Conservation (phyloP, 805 yeast species). For the Candida patagonica region DNA sequence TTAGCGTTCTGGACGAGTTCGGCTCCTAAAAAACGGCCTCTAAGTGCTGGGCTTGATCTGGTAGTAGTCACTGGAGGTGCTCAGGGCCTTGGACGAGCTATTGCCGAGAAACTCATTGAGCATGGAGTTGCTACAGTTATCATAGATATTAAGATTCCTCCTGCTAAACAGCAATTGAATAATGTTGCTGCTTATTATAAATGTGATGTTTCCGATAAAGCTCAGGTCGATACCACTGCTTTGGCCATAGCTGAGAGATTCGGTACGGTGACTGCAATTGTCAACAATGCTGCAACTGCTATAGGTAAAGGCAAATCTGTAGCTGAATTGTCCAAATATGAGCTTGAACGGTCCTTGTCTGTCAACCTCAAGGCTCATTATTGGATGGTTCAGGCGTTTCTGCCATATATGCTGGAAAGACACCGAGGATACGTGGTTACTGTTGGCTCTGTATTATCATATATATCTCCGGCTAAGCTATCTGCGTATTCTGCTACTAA, state of each 20-base stretch:
- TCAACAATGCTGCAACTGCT: conserved; percentile 82
- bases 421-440: conserved; percentile 72
- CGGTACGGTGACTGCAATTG: conserved; percentile 57
- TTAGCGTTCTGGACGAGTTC: too few relatives aligned
- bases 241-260: conserved; percentile 34
- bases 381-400: conserved; percentile 56
- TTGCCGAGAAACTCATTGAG: conserved; percentile 39
- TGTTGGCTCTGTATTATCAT: conserved; percentile 77
- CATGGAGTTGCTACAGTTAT: conserved; percentile 49
- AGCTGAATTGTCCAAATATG: conserved; percentile 43
- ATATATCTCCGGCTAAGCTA: conserved; percentile 72
- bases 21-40: too few relatives aligned
- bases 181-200: conserved; percentile 42
- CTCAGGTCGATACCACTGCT: conserved; percentile 36
- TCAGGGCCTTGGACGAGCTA: conserved; percentile 65
- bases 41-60: conserved; percentile 10
- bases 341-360: conserved; percentile 51
- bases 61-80: conserved; percentile 79
- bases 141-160: conserved; percentile 44
- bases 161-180: conserved; percentile 21
- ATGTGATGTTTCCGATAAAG: conserved; percentile 61
- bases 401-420: conserved; percentile 58
- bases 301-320: conserved; percentile 42
- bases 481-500: conserved; percentile 83
- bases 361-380: conserved; percentile 67